Evolutionary conservation across 164 flowering plant species (phyloP), one percentile per base, ranked within the genome.

Genomic region (Vitis rotundifolia): DNA sequence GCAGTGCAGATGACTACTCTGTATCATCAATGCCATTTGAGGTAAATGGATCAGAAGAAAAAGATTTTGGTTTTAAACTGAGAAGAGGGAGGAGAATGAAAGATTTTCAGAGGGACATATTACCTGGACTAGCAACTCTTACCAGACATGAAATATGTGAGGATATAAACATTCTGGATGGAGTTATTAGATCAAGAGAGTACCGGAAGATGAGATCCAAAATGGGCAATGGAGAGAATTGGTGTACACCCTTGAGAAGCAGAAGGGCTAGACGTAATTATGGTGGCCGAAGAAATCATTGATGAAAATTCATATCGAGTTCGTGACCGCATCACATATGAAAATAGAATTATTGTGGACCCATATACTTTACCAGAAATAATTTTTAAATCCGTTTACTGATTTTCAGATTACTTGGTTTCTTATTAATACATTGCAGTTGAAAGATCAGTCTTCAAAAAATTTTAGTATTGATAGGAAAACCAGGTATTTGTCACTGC

Each of bases 1-100:
- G 76, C 69, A 77, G 64, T 59, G 49, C 18, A 5, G 88, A 81
- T n/a, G 89, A 84, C 18, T 75, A 71, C 63, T 76, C 58, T 16
- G 79, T 80, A 3, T 68, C 84, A 49, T 83, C 91, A 37, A 74
- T 60, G 57, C 74, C 75, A 28, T 64, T 50, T 50, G 85, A 82
- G 50, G 72, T 73, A 56, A 66, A 65, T 50, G 80, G 71, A 15
- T 22, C 52, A 26, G 85, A 74, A 18, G 72, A 57, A 11, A 80
- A 72, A 56, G 78, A 73, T 49, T 62, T 51, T 44, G 69, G 78
- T 16, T 44, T 67, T 19, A 84, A 81, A 70, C 62, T 84, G 74
- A 87, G 79, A 72, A 79, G 94, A 59, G 94, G 94, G 54, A 83
- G 89, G 71, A 83, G 91, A 68, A 19, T 85, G 67, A 87, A 81